Evolutionary conservation across 805 yeast species (phyloP).

Genomic region (Ogataea sp.): DNA sequence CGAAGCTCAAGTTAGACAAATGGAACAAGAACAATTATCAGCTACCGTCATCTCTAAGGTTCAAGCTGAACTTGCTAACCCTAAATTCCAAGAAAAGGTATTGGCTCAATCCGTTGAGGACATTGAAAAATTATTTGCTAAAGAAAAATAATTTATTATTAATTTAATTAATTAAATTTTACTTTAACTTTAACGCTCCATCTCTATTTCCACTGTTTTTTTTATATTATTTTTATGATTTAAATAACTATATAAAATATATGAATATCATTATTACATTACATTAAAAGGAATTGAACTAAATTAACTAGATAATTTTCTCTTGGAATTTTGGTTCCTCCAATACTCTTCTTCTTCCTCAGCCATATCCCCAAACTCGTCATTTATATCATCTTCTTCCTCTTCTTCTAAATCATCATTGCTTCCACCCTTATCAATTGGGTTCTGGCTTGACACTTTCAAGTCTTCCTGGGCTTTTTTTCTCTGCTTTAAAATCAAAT

Average conservation of each 20-base stretch:
- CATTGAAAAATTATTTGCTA: constrained; percentile 72
- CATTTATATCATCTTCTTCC: background rate
- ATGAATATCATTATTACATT: constrained; percentile 1
- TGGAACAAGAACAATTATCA: constrained; percentile 89
- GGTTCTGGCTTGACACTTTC: too few species aligned
- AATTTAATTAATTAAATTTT: constrained; percentile 1
- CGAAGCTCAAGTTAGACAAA: constrained; percentile 92
- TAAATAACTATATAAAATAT: constrained; percentile 1
- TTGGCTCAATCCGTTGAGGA: constrained; percentile 89
- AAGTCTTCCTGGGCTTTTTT: too few species aligned
- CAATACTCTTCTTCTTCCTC: constrained; percentile 14
- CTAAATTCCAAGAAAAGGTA: constrained; percentile 90
- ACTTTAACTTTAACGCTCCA: too few species aligned
- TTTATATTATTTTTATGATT: constrained; percentile 3
- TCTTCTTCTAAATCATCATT: background rate
- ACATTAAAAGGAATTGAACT: constrained; percentile 1
- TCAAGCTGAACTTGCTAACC: constrained; percentile 71
- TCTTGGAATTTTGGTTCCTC: constrained; percentile 2
- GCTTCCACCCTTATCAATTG: too few species aligned
- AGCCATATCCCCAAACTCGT: constrained; percentile 5
- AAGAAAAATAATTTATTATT: constrained; percentile 18
- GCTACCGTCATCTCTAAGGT: constrained; percentile 82
- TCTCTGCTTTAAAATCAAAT: constrained; percentile 2
- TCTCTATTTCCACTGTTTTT: background rate
- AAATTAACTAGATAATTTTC: constrained; percentile 2